Percentiles rank a stretch among this genome's conserved stretches.
Evolutionary conservation across 192 early-diverging fungal genomes (phyloP).

Genomic region (Mycoemilia scoparia): DNA sequence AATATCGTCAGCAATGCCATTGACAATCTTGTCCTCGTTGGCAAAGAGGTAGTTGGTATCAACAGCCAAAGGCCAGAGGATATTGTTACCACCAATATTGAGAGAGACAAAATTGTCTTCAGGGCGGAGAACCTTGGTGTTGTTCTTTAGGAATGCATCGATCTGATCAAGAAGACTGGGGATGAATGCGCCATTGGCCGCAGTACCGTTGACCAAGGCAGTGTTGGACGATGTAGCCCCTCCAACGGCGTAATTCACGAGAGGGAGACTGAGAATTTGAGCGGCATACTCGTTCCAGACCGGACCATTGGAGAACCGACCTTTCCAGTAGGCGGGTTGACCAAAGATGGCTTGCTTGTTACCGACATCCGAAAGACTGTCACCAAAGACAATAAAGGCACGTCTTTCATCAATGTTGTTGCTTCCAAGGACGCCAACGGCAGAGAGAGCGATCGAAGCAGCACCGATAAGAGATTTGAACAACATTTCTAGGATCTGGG

Average conservation of each 20-base stretch:
- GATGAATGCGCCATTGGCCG: too few species aligned
- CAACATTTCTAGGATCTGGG: too few species aligned
- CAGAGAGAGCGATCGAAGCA: too few species aligned
- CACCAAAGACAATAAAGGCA: constrained; percentile 24
- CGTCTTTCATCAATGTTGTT: too few species aligned
- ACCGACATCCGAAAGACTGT: constrained; percentile 18
- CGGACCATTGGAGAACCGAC: constrained; percentile 13
- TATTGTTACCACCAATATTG: constrained; percentile 4
- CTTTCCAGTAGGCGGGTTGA: constrained; percentile 11
- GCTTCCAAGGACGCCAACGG: too few species aligned
- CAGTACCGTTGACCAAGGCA: too few species aligned
- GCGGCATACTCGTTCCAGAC: constrained; percentile 19
- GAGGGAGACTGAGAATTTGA: constrained; percentile 3
- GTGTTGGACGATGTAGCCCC: constrained; percentile 10
- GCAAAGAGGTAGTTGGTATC: constrained; percentile 19
- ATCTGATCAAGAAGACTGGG: constrained; percentile 16
- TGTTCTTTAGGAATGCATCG: too few species aligned
- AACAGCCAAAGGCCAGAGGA: constrained; percentile 10
- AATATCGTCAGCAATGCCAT: constrained; percentile 3
- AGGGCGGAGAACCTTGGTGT: constrained; percentile 10
- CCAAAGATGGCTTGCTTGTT: too few species aligned
- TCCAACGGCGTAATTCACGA: constrained; percentile 17
- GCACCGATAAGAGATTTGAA: too few species aligned
- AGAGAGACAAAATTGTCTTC: constrained; percentile 3
- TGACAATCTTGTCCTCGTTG: neutral